phyloP scores from a whole-genome alignment of 176 grass and related monocot species.

The barley (Hordeum vulgare) region MorexV3_pseudomolecules_assembly NC_058524.1:53830260-53830759 shows the following conservation, averaged over 20 bases:
- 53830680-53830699: no score
- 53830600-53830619: no score
- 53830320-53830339: neutral
- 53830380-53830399: neutral
- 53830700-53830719: no score
- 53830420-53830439: neutral
- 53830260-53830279: slow-evolving; percentile 48
- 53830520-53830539: neutral
- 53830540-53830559: no score
- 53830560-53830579: no score
- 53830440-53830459: neutral
- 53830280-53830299: slow-evolving; percentile 48
- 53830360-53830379: neutral
- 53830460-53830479: neutral
- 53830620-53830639: no score
- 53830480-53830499: neutral
- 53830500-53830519: neutral
- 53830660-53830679: no score
- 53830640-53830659: no score
- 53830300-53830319: slow-evolving; percentile 38
- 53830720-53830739: no score
- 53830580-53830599: no score
- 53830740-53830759: no score
- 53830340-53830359: neutral
- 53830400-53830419: neutral